Conservation (phyloP, 148 eudicot genomes). For the Nepenthes gracilis region DNA sequence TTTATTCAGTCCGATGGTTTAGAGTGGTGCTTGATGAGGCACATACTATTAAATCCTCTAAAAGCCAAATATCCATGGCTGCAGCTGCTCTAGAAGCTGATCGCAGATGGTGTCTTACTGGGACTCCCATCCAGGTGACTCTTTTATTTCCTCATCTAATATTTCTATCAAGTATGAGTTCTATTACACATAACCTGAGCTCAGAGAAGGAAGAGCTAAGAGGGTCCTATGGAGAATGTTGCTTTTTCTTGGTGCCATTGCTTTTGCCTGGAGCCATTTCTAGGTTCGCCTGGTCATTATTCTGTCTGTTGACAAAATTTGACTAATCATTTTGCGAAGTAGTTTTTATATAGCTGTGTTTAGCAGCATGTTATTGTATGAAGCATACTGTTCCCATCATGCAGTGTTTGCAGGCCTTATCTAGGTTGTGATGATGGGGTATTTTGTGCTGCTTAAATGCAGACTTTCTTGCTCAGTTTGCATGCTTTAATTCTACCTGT, state of each 20-base stretch:
- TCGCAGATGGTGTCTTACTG: slow-evolving; percentile 96
- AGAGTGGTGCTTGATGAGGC: slow-evolving; percentile 98
- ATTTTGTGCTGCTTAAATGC: neutral
- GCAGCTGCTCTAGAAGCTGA: slow-evolving; percentile 78
- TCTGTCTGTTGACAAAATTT: no score
- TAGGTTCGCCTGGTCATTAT: neutral
- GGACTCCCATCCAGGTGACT: slow-evolving; percentile 93
- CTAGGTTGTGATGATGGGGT: no score
- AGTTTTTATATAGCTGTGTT: no score
- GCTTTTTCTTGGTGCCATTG: neutral
- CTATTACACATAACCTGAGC: no score
- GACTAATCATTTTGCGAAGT: neutral
- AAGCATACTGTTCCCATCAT: no score
- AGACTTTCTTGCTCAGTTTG: neutral
- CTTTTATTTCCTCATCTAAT: neutral
- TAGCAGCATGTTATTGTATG: no score
- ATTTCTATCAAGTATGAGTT: no score
- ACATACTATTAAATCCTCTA: slow-evolving; percentile 82
- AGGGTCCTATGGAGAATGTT: no score
- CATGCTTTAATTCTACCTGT: no score
- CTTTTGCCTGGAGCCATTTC: neutral
- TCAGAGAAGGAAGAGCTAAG: neutral
- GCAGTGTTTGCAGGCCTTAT: no score
- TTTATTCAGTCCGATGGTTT: slow-evolving; percentile 76
- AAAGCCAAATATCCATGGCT: slow-evolving; percentile 87